phyloP scores from a whole-genome alignment of 2,329 filamentous ascomycete genomes.

The Geosmithia putterillii region DNA sequence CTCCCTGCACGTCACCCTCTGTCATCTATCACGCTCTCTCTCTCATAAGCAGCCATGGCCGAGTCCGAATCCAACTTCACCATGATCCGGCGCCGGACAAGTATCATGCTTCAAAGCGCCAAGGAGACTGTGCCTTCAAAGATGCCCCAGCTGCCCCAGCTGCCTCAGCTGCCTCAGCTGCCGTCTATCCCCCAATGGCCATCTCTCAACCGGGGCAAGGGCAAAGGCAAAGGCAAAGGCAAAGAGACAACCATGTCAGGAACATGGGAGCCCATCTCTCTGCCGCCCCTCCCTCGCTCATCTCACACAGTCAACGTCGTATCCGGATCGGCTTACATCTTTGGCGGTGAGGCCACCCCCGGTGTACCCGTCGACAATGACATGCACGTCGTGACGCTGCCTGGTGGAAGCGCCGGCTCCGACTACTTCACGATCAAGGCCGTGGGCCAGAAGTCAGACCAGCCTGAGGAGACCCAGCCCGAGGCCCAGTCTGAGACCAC shows the following conservation, averaged over 20 bases:
- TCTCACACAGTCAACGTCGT: conserved; percentile 59
- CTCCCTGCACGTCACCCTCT: too few species aligned
- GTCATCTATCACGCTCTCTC: neutral
- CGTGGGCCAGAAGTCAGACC: conserved; percentile 22
- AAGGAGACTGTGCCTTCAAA: conserved; percentile 30
- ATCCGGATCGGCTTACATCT: conserved; percentile 48
- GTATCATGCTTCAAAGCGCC: conserved; percentile 36
- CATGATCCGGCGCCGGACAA: conserved; percentile 41
- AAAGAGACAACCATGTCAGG: conserved; percentile 30
- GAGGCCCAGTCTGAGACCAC: neutral
- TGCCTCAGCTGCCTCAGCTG: conserved; percentile 12
- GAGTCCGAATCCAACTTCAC: conserved; percentile 30
- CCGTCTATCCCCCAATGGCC: conserved; percentile 2
- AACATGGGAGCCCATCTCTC: conserved; percentile 47
- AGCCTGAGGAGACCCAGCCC: neutral
- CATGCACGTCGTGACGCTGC: conserved; percentile 53
- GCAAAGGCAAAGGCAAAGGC: conserved; percentile 9
- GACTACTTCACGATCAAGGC: conserved; percentile 48
- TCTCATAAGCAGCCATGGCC: neutral
- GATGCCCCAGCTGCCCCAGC: conserved; percentile 10
- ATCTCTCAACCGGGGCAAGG: conserved; percentile 1
- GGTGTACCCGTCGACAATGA: conserved; percentile 60
- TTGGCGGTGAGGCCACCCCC: conserved; percentile 61
- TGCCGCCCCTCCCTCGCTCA: conserved; percentile 52
- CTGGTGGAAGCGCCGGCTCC: conserved; percentile 41